Conservation (phyloP, 345 rosid genomes). For the Syzygium jambos region DNA sequence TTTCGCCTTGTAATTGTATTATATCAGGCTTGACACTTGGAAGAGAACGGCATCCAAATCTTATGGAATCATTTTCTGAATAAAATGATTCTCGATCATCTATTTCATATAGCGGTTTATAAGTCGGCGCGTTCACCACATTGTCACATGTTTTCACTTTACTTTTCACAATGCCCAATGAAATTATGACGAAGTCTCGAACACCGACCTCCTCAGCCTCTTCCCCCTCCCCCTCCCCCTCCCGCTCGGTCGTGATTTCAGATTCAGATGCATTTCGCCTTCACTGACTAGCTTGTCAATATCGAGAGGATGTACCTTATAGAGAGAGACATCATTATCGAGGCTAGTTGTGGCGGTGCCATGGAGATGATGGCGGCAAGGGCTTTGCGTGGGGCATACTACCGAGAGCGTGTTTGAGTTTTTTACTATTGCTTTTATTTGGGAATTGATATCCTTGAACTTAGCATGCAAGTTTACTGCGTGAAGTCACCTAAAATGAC, state of each 20-base stretch:
- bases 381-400: not conserved
- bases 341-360: not conserved
- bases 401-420: not conserved
- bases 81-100: not conserved
- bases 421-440: too few species aligned
- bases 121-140: too few species aligned
- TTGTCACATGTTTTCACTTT: not conserved
- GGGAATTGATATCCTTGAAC: too few species aligned
- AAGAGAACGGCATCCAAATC: not conserved
- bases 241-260: not conserved
- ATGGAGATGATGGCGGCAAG: fast-evolving
- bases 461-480: too few species aligned
- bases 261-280: fast-evolving
- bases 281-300: not conserved
- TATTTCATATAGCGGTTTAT: not conserved
- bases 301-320: not conserved
- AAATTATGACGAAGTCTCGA: not conserved
- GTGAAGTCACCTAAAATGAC: too few species aligned
- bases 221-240: too few species aligned
- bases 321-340: not conserved
- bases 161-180: too few species aligned
- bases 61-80: not conserved
- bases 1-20: not conserved
- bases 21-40: not conserved
- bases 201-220: too few species aligned